Base-by-base conservation (phyloP, 1,284 basidiomycete species). In the Sanghuangporus weigelae region DNA sequence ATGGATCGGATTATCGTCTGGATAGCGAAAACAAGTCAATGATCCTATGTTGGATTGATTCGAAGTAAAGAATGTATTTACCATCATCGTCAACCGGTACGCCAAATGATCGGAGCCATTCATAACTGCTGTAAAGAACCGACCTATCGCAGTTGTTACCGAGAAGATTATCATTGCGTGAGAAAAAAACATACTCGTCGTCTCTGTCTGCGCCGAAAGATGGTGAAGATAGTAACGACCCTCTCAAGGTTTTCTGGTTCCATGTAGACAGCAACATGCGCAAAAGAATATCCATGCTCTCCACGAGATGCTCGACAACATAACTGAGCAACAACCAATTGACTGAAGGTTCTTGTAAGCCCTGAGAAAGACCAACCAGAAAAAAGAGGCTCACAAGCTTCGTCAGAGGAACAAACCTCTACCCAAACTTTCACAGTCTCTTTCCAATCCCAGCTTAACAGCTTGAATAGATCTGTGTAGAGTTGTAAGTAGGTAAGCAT, bases 261-360 rank as follows among this genome's bases (percentile, higher is more conserved):
- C 10, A 69, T 64, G 79, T 69, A 36, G 67, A 64, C 26, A 71
- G 67, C 7, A 80, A 71, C 21, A 73, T 70, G n/a, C 63, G 66
- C 6, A 75, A 71, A 12, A 80, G 72, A 36, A 67, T 71, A 63
- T 80, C 80, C 44, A 84, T 69, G n/a, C 83, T 67, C 1, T 67
- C 68, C 14, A 79, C 68, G 8, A 75, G 73, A 5, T 75, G 72
- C 62, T 80, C 76, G 0, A 86, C 67, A 2, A 86, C 70, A 62
- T 78, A 77, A 46, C 75, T 77, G 66, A 84, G 86, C 11, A 86
- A 74, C 31, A 70, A 70, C 87, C 87, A 89, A 66, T 87, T 76
- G 67, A 86, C 87, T 87, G 63, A 21, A 60, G 10, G 19, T 38
- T 12, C 31, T 31, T 36, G 53, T 68, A 46, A 69, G 58, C 3